Conservation (phyloP, 2,329 filamentous ascomycete species). For the Aspergillus amoenus region DNA sequence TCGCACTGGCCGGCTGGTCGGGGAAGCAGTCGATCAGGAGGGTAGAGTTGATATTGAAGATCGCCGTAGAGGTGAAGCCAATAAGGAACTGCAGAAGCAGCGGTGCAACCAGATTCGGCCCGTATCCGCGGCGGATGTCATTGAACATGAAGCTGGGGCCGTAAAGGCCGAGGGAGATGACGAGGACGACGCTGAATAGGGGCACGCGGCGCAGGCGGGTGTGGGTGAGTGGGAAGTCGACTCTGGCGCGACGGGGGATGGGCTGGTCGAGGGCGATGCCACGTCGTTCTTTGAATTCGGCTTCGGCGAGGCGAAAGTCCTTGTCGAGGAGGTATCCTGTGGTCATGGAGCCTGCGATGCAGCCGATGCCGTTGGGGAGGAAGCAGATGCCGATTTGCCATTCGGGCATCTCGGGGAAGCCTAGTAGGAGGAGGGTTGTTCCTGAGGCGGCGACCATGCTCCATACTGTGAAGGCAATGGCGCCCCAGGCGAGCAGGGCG, state of each 20-base stretch:
- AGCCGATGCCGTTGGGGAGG: conserved; percentile 41
- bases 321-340: conserved; percentile 16
- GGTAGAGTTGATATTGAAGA: conserved; percentile 37
- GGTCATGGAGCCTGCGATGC: conserved; percentile 16
- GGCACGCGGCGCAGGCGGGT: conserved; percentile 10
- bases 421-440: conserved; percentile 39
- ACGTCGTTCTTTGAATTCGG: background rate
- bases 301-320: conserved; percentile 4
- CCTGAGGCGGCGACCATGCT: conserved; percentile 51
- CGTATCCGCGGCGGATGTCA: conserved; percentile 5
- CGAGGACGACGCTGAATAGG: conserved; percentile 7
- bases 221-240: conserved; percentile 3
- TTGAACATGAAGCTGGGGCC: conserved; percentile 29
- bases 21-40: conserved; percentile 40
- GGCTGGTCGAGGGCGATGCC: background rate
- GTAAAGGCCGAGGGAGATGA: conserved; percentile 30
- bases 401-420: conserved; percentile 32
- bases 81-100: conserved; percentile 42
- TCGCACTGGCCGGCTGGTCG: conserved; percentile 34
- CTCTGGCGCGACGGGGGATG: background rate
- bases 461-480: conserved; percentile 49
- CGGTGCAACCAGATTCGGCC: conserved; percentile 33
- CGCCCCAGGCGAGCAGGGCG: conserved; percentile 44
- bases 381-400: conserved; percentile 44
- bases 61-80: conserved; percentile 34